phyloP scores from a whole-genome alignment of 305 asterid species.

The Lippia alba region DNA sequence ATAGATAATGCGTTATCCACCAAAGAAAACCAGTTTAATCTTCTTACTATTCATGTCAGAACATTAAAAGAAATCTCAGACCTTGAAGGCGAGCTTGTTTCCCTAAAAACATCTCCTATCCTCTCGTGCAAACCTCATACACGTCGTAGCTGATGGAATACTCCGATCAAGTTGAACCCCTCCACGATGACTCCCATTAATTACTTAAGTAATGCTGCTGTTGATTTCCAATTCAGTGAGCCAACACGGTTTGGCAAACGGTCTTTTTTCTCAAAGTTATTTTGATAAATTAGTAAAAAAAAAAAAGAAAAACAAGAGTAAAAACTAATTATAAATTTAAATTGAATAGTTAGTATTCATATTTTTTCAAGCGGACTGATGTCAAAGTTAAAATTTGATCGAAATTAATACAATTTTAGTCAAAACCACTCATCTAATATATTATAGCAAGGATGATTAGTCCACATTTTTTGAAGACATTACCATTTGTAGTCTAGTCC shows the following conservation, averaged over 20 bases:
- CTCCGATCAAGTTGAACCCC: slow-evolving; percentile 59
- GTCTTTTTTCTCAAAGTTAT: too few species aligned
- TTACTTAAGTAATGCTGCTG: slow-evolving; percentile 42
- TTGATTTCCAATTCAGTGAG: slow-evolving; percentile 43
- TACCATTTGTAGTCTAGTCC: too few species aligned
- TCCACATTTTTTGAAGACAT: too few species aligned
- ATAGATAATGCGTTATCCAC: not conserved
- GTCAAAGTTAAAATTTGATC: too few species aligned
- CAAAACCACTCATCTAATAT: too few species aligned
- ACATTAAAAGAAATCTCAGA: slow-evolving; percentile 89
- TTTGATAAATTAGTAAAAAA: too few species aligned
- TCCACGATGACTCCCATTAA: slow-evolving; percentile 51
- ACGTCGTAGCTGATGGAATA: slow-evolving; percentile 75
- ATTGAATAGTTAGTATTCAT: too few species aligned
- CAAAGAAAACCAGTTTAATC: slow-evolving; percentile 23
- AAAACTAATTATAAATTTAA: too few species aligned
- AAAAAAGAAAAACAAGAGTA: too few species aligned
- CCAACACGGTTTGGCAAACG: slow-evolving; percentile 63
- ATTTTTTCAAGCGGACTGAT: too few species aligned
- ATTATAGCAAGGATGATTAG: too few species aligned
- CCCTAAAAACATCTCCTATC: slow-evolving; percentile 77
- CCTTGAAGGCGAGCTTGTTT: slow-evolving; percentile 91
- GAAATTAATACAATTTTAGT: too few species aligned
- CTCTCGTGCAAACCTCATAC: slow-evolving; percentile 72
- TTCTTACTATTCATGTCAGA: slow-evolving; percentile 48